Conservation (phyloP, 148 eudicot species). For the Gaultheria prostrata region DNA sequence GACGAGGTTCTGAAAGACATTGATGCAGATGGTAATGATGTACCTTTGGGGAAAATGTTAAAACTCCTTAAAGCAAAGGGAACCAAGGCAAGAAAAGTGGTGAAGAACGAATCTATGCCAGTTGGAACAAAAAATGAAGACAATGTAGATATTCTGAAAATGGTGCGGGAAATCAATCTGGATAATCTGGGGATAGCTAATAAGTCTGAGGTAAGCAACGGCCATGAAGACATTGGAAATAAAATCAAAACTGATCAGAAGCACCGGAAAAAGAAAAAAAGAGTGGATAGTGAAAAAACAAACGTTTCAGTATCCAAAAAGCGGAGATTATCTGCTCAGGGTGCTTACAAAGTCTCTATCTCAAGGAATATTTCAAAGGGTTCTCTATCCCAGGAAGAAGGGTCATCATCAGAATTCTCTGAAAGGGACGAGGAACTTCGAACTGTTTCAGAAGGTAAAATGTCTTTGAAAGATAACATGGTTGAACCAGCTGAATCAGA, state of each 20-base stretch:
- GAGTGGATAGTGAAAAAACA: constrained; percentile 33
- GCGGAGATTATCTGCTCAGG: constrained; percentile 49
- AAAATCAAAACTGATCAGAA: constrained; percentile 31
- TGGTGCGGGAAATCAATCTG: constrained; percentile 81
- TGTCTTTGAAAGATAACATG: constrained; percentile 29
- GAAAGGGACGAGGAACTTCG: constrained; percentile 33
- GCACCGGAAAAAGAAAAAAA: constrained; percentile 48
- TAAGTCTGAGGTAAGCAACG: constrained; percentile 67
- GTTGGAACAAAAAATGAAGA: constrained; percentile 43
- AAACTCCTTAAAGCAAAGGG: constrained; percentile 81
- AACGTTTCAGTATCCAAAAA: constrained; percentile 71
- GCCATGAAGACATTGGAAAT: constrained; percentile 38
- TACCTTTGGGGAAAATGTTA: constrained; percentile 83
- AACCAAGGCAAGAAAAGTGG: constrained; percentile 56
- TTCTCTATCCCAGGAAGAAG: constrained; percentile 17
- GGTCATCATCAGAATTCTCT: constrained; percentile 20
- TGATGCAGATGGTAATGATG: constrained; percentile 79
- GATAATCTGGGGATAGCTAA: constrained; percentile 45
- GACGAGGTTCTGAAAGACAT: constrained; percentile 65
- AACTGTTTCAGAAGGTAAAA: constrained; percentile 36
- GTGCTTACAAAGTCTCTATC: constrained; percentile 24
- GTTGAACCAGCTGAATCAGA: constrained; percentile 40
- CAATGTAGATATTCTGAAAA: constrained; percentile 57
- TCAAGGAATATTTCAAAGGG: constrained; percentile 27
- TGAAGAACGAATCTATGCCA: constrained; percentile 38